Evolutionary conservation across 805 yeast genomes (phyloP).

Genomic region (Ogataea degrootiae): DNA sequence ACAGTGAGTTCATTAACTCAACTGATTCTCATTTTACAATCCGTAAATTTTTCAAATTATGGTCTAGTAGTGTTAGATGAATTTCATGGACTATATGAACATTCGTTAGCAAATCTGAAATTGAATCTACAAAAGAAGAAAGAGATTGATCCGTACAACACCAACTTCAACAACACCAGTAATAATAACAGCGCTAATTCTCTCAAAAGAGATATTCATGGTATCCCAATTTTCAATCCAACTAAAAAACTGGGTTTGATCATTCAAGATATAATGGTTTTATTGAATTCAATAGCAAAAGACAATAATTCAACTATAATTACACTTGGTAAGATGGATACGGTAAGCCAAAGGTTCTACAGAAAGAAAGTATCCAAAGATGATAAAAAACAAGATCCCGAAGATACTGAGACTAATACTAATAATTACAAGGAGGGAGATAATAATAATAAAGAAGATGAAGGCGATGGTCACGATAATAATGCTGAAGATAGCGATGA

Average conservation of each 20-base stretch:
- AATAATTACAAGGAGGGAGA: neutral
- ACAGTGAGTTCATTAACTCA: conserved; percentile 16
- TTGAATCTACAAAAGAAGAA: neutral
- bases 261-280: conserved; percentile 17
- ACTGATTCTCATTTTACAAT: conserved; percentile 18
- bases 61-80: conserved; percentile 25
- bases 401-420: neutral
- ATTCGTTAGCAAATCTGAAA: conserved; percentile 7
- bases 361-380: neutral
- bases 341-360: conserved; percentile 22
- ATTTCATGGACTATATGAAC: conserved; percentile 23
- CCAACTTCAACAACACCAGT: neutral
- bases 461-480: neutral
- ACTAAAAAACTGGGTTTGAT: conserved; percentile 17
- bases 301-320: conserved; percentile 12
- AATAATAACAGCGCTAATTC: neutral
- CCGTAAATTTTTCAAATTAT: conserved; percentile 12
- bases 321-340: conserved; percentile 28
- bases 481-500: conserved; percentile 4
- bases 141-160: neutral
- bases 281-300: conserved; percentile 12
- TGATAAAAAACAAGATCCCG: neutral
- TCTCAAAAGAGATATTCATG: conserved; percentile 16
- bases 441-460: neutral
- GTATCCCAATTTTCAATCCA: conserved; percentile 18